These are phyloP conservation scores for Begonia loranthoides DNA, from an alignment of 306 rosid species.

Conservation along the genomic window DNA sequence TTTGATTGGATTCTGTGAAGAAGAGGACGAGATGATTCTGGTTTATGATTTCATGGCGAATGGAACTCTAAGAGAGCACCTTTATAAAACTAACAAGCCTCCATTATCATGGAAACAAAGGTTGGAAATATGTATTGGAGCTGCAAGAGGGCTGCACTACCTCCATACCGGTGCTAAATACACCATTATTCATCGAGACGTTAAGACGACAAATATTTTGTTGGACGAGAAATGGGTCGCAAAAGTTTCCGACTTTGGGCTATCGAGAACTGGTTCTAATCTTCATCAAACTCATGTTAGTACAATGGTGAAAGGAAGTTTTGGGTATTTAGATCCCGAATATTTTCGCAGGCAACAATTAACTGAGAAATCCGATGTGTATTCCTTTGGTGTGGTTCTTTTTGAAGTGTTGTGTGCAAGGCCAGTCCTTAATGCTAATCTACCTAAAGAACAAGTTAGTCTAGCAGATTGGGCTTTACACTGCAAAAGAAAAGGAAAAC, in stretches of 20 bases:
- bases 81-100: constrained; percentile 33
- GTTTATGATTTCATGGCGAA: constrained; percentile 35
- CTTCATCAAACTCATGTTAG: too few relatives aligned
- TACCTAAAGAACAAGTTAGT: constrained; percentile 39
- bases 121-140: constrained; percentile 41
- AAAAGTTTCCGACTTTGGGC: too few relatives aligned
- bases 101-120: constrained; percentile 33
- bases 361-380: too few relatives aligned
- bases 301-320: too few relatives aligned
- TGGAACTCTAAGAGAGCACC: constrained; percentile 37
- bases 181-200: too few relatives aligned
- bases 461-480: constrained; percentile 43
- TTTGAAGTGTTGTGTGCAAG: constrained; percentile 33
- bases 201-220: too few relatives aligned
- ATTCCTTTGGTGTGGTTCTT: constrained; percentile 42
- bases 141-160: too few relatives aligned
- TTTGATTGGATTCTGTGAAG: constrained; percentile 39
- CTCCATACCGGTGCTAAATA: too few relatives aligned
- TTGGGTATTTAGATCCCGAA: too few relatives aligned
- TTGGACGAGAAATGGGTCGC: too few relatives aligned
- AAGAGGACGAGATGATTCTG: constrained; percentile 35
- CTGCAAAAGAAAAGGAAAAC: constrained; percentile 25
- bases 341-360: too few relatives aligned
- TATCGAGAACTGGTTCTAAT: too few relatives aligned
- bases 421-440: constrained; percentile 35